Evolutionary conservation across 2,329 filamentous ascomycete genomes (phyloP).

Genomic region (Sclerotinia trifoliorum): DNA sequence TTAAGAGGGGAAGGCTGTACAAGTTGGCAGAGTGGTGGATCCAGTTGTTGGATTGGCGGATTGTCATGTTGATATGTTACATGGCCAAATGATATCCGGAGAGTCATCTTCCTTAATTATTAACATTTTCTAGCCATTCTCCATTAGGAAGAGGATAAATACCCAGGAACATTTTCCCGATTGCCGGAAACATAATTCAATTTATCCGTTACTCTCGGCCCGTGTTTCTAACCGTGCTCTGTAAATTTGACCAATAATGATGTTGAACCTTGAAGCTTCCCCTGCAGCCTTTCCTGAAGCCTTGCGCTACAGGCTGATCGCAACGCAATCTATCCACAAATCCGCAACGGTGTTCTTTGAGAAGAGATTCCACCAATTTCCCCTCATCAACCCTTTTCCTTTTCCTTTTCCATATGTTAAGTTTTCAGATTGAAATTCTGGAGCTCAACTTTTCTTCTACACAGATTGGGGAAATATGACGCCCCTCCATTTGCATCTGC

Average conservation of each 20-base stretch:
- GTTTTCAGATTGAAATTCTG: slow-evolving; percentile 27
- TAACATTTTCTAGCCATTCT: neutral
- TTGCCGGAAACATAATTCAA: slow-evolving; percentile 9
- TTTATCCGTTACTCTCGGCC: slow-evolving; percentile 21
- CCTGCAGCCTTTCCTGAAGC: slow-evolving; percentile 35
- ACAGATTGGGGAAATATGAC: slow-evolving; percentile 31
- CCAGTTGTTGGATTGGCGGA: neutral
- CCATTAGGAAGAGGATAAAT: slow-evolving; percentile 2
- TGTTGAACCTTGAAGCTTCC: slow-evolving; percentile 6
- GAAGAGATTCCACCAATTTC: slow-evolving; percentile 8
- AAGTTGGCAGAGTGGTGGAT: neutral
- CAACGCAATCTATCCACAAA: slow-evolving; percentile 27
- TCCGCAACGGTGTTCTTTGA: slow-evolving; percentile 25
- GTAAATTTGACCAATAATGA: neutral
- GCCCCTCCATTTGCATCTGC: slow-evolving; percentile 25
- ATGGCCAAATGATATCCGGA: neutral
- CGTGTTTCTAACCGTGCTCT: slow-evolving; percentile 11
- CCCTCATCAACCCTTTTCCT: neutral
- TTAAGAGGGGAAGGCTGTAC: neutral
- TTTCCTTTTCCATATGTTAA: slow-evolving; percentile 26
- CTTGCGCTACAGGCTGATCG: slow-evolving; percentile 35
- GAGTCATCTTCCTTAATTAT: neutral
- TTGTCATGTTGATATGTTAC: neutral
- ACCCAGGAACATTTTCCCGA: slow-evolving; percentile 13
- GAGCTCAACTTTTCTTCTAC: slow-evolving; percentile 11